Evolutionary conservation across 2,329 filamentous ascomycete genomes (phyloP).

Genomic region (Aspergillus latus): DNA sequence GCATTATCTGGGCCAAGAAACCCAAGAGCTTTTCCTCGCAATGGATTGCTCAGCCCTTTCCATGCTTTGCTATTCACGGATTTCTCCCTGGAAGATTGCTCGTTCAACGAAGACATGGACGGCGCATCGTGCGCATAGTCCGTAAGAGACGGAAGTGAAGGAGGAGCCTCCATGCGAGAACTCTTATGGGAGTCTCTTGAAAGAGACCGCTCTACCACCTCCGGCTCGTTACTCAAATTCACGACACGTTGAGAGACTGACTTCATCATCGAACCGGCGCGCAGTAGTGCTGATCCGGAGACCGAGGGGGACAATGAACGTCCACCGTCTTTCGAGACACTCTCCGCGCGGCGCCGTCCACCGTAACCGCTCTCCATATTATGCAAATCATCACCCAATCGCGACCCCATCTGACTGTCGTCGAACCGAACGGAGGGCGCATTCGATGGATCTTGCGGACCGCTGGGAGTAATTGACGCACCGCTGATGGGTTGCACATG

Average conservation of each 20-base stretch:
- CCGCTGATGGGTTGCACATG: slow-evolving; percentile 60
- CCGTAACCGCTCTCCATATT: slow-evolving; percentile 60
- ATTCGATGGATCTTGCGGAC: slow-evolving; percentile 49
- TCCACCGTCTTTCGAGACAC: slow-evolving; percentile 41
- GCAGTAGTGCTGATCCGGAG: slow-evolving; percentile 61
- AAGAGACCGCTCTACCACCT: slow-evolving; percentile 72
- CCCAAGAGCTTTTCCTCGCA: slow-evolving; percentile 82
- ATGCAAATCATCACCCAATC: slow-evolving; percentile 61
- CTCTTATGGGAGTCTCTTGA: slow-evolving; percentile 54
- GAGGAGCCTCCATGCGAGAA: slow-evolving; percentile 54
- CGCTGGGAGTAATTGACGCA: slow-evolving; percentile 40
- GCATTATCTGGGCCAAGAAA: slow-evolving; percentile 78
- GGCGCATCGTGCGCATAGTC: slow-evolving; percentile 48
- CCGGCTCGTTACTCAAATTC: slow-evolving; percentile 91
- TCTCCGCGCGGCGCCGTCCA: slow-evolving; percentile 56
- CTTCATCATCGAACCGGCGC: slow-evolving; percentile 73
- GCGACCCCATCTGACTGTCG: slow-evolving; percentile 42
- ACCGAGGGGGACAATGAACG: slow-evolving; percentile 64
- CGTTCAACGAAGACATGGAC: slow-evolving; percentile 31
- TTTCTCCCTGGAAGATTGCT: slow-evolving; percentile 40
- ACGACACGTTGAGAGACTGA: slow-evolving; percentile 97
- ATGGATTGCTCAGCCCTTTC: slow-evolving; percentile 63
- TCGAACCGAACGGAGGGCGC: slow-evolving; percentile 57
- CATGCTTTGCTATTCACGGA: slow-evolving; percentile 42
- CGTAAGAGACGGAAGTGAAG: slow-evolving; percentile 49